Percentiles rank a stretch among this genome's conserved stretches.
Evolutionary conservation across 2,329 filamentous ascomycete species (phyloP).

Genomic region (Colletotrichum plurivorum): DNA sequence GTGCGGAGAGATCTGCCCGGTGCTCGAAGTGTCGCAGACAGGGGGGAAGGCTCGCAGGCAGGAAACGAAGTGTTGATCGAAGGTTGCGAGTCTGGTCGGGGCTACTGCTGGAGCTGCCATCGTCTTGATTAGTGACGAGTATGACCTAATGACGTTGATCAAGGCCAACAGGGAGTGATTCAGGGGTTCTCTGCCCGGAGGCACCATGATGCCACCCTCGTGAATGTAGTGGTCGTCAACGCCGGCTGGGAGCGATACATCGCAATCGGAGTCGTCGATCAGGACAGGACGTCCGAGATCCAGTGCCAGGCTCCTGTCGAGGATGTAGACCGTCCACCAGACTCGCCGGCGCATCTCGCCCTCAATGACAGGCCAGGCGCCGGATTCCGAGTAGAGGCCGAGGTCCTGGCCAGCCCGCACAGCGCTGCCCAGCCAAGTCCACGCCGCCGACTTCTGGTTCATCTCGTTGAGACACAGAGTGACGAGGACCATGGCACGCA

Average conservation of each 20-base stretch:
- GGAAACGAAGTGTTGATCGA: conserved; percentile 84
- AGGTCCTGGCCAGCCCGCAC: conserved; percentile 87
- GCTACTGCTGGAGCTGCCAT: conserved; percentile 78
- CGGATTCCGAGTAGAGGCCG: conserved; percentile 82
- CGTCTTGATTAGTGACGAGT: conserved; percentile 80
- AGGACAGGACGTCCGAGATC: conserved; percentile 85
- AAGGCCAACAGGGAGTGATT: conserved; percentile 83
- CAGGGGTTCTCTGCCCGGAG: conserved; percentile 66
- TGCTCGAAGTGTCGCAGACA: conserved; percentile 77
- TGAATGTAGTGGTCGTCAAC: conserved; percentile 85
- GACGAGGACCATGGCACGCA: conserved; percentile 78
- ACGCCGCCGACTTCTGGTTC: conserved; percentile 88
- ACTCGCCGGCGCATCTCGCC: conserved; percentile 88
- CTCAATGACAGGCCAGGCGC: conserved; percentile 81
- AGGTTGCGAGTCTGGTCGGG: conserved; percentile 77
- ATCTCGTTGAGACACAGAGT: conserved; percentile 87
- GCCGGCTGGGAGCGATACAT: conserved; percentile 83
- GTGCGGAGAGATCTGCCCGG: conserved; percentile 78
- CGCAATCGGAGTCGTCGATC: conserved; percentile 91
- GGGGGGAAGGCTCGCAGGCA: conserved; percentile 84
- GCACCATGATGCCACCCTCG: conserved; percentile 67
- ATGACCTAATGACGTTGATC: conserved; percentile 85
- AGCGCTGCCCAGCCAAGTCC: conserved; percentile 86
- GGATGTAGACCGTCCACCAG: conserved; percentile 95
- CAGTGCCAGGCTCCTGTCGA: conserved; percentile 85